Evolutionary conservation across 495 filamentous ascomycete species (phyloP), one percentile per base, ranked within the genome.

Genomic region (Hypomontagnella submonticulosa): DNA sequence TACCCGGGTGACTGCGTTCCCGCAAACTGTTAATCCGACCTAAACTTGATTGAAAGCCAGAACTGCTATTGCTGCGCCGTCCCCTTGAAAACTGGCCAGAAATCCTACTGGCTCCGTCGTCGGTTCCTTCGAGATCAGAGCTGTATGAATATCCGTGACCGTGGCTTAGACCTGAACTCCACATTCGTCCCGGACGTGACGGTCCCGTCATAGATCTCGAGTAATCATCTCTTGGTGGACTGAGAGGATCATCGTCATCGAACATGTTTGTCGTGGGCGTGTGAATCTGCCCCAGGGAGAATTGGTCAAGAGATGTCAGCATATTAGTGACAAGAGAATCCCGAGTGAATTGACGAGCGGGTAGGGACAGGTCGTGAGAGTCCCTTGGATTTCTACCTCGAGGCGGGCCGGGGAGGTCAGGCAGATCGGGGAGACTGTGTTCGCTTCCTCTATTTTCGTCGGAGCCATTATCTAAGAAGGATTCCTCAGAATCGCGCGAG

Each of bases 301-400:
- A 85, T 78, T 91, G 89, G 75, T 96, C 92, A 58, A 97, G 85
- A 13, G 93, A 96, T 30, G 93, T 83, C 10, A 97, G 85, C 87
- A 97, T 92, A 70, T 96, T 93, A 75, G 93, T 90, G 41, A 97
- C 90, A 44, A 97, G 87, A 18, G 93, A 97, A 66, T 92, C 90
- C 48, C 93, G 87, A 23, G 88, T 88, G 62, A 89, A 87, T 72
- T 92, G 88, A 56, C 88, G 82, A 47, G 89, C 81, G 6, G 89
- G 87, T 49, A 96, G 79, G 32, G 92, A 92, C 48, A 97, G 80
- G 75, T 97, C 93, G 79, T 97, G 93, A 20, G 93, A 94, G 73
- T 97, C 92, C 47, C 89, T 85, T 12, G 63, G 52, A 55, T 59
- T 57, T 41, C 66, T 68, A 40, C 49, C 49, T 42, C 57, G 66